Evolutionary conservation across 768 basidiomycete species (phyloP).

Genomic region (Auriscalpium microsporum): DNA sequence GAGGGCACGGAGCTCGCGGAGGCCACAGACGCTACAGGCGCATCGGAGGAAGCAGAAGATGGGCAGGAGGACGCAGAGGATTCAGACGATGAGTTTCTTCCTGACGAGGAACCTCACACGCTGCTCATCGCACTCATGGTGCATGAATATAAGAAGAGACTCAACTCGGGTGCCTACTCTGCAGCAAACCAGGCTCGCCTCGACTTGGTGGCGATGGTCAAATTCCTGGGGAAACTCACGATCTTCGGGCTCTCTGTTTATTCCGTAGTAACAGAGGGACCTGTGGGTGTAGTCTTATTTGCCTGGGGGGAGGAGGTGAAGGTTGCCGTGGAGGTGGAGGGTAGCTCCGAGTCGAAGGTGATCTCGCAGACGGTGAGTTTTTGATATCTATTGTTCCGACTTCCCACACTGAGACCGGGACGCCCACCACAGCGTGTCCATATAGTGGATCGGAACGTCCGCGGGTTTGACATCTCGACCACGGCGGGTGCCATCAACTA

Average conservation of each 20-base stretch:
- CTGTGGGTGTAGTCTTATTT: neutral
- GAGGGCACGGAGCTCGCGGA: too few species aligned
- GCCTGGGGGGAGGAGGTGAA: neutral
- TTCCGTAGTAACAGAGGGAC: neutral
- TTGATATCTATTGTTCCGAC: too few species aligned
- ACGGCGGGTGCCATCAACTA: neutral
- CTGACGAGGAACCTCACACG: neutral
- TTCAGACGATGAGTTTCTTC: too few species aligned
- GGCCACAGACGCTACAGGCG: too few species aligned
- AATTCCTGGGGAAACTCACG: neutral
- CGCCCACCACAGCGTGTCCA: neutral
- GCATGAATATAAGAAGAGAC: neutral
- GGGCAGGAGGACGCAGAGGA: too few species aligned
- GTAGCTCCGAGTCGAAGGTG: neutral
- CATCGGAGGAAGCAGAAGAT: too few species aligned
- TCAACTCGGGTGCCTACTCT: neutral
- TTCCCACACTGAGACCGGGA: too few species aligned
- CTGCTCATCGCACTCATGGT: neutral
- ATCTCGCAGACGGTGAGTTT: too few species aligned
- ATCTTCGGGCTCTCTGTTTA: neutral
- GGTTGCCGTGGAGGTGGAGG: neutral
- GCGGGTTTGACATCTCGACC: neutral
- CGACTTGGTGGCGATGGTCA: neutral
- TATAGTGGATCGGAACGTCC: neutral
- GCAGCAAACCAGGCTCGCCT: neutral